Evolutionary conservation across 768 basidiomycete species (phyloP), one percentile per base, ranked within the genome.

Genomic region (Mycena capillaripes): DNA sequence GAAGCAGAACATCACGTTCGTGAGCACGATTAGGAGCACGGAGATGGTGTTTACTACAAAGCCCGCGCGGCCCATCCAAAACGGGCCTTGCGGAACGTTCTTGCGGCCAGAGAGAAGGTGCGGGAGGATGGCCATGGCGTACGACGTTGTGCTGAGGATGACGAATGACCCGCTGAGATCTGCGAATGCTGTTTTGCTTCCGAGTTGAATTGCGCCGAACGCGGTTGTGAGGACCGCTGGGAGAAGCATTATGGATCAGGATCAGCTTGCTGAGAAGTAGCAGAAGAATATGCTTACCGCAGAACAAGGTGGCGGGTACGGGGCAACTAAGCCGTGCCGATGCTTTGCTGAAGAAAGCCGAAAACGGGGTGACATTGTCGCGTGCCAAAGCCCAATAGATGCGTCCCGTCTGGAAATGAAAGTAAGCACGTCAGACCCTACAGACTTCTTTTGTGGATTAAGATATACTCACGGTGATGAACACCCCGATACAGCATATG

Each of bases 101-200:
- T 63, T 62, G 57, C 69, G 73, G 36, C 73, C 59, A 19, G 73
- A 74, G 46, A 74, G 62, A 32, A 74, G 58, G 57, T 74, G 73
- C 3, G 73, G 69, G 23, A 74, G 53, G 38, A 74, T 74, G 30
- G 73, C 73, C 50, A 74, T 67, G 69, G 66, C 69, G 48, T 74
- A 74, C 23, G 73, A 74, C 32, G 73, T 74, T 27, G 73, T 74
- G 38, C 50, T 74, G 50, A 74, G 73, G 56, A 74, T 74, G 27
- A 74, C 27, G 42, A 70, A 74, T 21, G 73, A 74, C 42, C 73
- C 73, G 10, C 65, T 50, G 52, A 74, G 73, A 52, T 74, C 73
- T n/a, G 53, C 56, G 14, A 74, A 74, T 30, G 69, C 73, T 23
- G 73, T 66, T 57, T 66, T 53, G 61, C 73, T 74, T 30, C 73